Conservation (phyloP, 768 basidiomycete genomes). For the Agaricus blazei region DNA sequence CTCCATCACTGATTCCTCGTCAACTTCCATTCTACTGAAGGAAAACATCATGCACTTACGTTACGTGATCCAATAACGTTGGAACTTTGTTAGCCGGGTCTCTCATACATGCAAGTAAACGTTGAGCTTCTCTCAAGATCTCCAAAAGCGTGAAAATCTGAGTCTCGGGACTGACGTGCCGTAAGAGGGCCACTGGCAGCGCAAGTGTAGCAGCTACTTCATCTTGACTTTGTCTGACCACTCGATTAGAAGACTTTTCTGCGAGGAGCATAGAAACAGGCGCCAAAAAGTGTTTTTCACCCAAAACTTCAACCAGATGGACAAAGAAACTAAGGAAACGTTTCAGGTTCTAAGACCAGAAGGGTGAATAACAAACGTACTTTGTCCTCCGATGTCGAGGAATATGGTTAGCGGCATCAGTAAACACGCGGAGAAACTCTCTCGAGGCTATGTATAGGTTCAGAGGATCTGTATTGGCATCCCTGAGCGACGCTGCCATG, state of each 20-base stretch:
- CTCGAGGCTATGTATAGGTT: constrained; percentile 65
- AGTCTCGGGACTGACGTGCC: constrained; percentile 41
- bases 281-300: constrained; percentile 72
- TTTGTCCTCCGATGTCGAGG: constrained; percentile 89
- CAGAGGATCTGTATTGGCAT: constrained; percentile 44
- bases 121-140: constrained; percentile 59
- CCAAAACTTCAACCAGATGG: constrained; percentile 81
- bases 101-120: constrained; percentile 43
- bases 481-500: constrained; percentile 76
- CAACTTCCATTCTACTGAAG: background rate
- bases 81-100: constrained; percentile 30
- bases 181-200: constrained; percentile 63
- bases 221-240: constrained; percentile 54
- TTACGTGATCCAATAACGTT: constrained; percentile 51
- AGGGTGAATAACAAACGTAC: constrained; percentile 36
- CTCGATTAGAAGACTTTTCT: constrained; percentile 68
- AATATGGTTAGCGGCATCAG: constrained; percentile 87
- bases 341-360: background rate
- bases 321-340: constrained; percentile 68
- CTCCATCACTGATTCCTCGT: constrained; percentile 48
- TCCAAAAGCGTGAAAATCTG: constrained; percentile 64
- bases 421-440: constrained; percentile 87
- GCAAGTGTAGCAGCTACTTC: constrained; percentile 57
- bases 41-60: constrained; percentile 33
- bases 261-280: constrained; percentile 82